phyloP scores from a whole-genome alignment of 177 flowering plant genomes.

The Tripterygium wilfordii region DNA sequence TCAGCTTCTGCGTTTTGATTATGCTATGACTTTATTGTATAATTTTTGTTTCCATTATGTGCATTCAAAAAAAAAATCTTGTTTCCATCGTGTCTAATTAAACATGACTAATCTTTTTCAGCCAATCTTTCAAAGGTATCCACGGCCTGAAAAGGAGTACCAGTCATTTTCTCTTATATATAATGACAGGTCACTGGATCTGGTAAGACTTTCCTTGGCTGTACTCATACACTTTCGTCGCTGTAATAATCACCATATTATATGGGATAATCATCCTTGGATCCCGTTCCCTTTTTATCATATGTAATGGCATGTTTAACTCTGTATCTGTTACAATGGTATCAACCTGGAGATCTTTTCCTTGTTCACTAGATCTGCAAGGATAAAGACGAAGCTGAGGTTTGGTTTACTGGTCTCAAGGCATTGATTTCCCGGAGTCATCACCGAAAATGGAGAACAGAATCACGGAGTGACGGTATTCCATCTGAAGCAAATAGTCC shows the following conservation, averaged over 20 bases:
- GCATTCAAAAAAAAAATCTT: too few relatives aligned
- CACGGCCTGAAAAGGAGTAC: conserved; percentile 58
- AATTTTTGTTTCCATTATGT: background rate
- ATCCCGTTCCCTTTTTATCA: too few relatives aligned
- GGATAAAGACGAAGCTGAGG: conserved; percentile 96
- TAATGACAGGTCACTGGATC: conserved; percentile 47
- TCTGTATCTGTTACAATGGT: background rate
- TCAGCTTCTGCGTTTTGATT: too few relatives aligned
- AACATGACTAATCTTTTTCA: conserved; percentile 15
- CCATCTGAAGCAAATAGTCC: conserved; percentile 88
- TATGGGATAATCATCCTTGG: too few relatives aligned
- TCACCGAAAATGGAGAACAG: conserved; percentile 74
- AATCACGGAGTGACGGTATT: conserved; percentile 83
- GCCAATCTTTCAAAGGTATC: conserved; percentile 60
- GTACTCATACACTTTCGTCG: background rate
- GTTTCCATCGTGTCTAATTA: too few relatives aligned
- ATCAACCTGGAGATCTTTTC: background rate
- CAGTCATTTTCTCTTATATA: conserved; percentile 58
- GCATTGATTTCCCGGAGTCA: conserved; percentile 77
- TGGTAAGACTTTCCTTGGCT: conserved; percentile 27
- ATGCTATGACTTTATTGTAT: background rate
- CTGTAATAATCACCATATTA: background rate
- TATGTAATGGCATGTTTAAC: background rate
- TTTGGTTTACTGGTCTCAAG: conserved; percentile 86
- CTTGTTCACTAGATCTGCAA: conserved; percentile 63